These are phyloP conservation scores for Hypseocharis bilobata DNA, from an alignment of 441 rosid species.

Conservation along the genomic window DNA sequence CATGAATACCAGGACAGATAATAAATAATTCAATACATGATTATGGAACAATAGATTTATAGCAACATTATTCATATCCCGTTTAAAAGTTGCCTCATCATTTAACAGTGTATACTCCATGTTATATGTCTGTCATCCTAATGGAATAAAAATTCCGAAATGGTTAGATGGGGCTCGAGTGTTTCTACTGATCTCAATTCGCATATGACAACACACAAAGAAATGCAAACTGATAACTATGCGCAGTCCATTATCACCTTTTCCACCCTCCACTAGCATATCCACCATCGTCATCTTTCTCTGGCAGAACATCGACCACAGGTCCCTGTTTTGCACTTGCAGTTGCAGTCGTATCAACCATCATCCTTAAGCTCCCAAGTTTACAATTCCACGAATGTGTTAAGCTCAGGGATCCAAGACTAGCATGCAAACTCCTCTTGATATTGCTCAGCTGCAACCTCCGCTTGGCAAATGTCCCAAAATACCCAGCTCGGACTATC, in stretches of 20 bases:
- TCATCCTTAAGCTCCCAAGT: conserved; percentile 41
- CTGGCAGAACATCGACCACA: conserved; percentile 31
- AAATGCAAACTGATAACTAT: neutral
- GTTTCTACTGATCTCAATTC: neutral
- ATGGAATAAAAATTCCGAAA: neutral
- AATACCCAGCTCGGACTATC: conserved; percentile 48
- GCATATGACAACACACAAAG: neutral
- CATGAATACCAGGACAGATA: too few species aligned
- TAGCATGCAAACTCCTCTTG: conserved; percentile 32
- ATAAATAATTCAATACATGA: too few species aligned
- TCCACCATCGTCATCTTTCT: conserved; percentile 64
- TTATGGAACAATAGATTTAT: too few species aligned
- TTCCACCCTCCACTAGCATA: conserved; percentile 78
- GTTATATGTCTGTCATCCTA: neutral
- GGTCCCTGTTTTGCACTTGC: conserved; percentile 42
- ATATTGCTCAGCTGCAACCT: conserved; percentile 26
- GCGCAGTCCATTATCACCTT: conserved; percentile 40
- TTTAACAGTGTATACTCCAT: neutral
- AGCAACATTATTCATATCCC: neutral
- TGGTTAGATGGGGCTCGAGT: neutral
- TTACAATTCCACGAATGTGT: conserved; percentile 27
- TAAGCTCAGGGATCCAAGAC: conserved; percentile 19
- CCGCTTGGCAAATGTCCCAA: conserved; percentile 35
- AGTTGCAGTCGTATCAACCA: conserved; percentile 58
- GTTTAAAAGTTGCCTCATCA: neutral